Evolutionary conservation across 108 stramenopile species (phyloP).

Genomic region (Chaetoceros muelleri): DNA sequence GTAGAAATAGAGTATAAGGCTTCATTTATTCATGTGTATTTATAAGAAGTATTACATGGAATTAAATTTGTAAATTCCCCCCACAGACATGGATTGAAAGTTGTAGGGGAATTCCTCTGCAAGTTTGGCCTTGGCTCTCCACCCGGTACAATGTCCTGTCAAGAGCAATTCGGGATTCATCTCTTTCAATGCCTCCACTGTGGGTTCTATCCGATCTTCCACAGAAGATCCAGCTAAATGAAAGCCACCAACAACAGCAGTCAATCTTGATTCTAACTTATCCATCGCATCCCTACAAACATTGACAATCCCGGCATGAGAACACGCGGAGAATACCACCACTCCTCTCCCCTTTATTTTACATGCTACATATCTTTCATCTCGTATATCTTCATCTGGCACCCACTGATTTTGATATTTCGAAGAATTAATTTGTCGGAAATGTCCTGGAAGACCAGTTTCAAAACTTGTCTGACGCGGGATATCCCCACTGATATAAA

Average conservation of each 20-base stretch:
- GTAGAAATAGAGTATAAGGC: too few relatives aligned
- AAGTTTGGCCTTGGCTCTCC: not conserved
- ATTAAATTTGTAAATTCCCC: not conserved
- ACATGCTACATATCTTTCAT: slow-evolving; percentile 3
- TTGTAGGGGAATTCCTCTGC: not conserved
- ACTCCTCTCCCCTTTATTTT: not conserved
- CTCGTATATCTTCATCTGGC: not conserved
- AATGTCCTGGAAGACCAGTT: slow-evolving; percentile 1
- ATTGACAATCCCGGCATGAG: slow-evolving; percentile 2
- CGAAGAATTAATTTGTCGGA: not conserved
- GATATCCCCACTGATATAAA: slow-evolving; percentile 1
- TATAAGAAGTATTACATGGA: too few relatives aligned
- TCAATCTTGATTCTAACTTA: not conserved
- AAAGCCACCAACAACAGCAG: slow-evolving; percentile 1
- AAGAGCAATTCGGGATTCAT: not conserved
- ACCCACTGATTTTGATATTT: not conserved
- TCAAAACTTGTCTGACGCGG: not conserved
- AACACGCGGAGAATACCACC: slow-evolving; percentile 4
- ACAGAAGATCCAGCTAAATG: slow-evolving; percentile 1
- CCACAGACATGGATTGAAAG: not conserved
- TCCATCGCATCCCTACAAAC: not conserved
- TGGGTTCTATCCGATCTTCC: not conserved
- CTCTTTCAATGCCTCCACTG: not conserved
- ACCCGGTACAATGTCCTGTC: slow-evolving; percentile 2
- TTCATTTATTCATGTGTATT: too few relatives aligned